phyloP scores from a whole-genome alignment of 2,329 filamentous ascomycete species.

The Aureobasidium sp. region DNA sequence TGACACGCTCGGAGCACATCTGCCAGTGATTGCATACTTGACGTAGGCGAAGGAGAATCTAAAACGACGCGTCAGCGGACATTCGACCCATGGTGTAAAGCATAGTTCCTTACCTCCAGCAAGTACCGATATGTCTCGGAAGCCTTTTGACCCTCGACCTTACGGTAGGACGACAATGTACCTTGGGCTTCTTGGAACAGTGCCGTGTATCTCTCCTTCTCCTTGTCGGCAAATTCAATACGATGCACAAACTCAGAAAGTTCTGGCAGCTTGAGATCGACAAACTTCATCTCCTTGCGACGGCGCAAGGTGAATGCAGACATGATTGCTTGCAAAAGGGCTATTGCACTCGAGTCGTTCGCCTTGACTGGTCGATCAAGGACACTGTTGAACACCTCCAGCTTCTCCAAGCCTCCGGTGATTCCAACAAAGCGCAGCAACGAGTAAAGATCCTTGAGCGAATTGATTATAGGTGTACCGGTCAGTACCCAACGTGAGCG shows the following conservation, averaged over 20 bases:
- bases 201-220: slow-evolving; percentile 69
- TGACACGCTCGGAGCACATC: slow-evolving; percentile 68
- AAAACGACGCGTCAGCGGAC: neutral
- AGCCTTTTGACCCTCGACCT: slow-evolving; percentile 25
- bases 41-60: slow-evolving; percentile 67
- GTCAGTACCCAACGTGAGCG: slow-evolving; percentile 72
- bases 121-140: slow-evolving; percentile 62
- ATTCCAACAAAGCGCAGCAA: slow-evolving; percentile 70
- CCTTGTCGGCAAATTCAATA: slow-evolving; percentile 65
- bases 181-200: slow-evolving; percentile 70
- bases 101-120: slow-evolving; percentile 47
- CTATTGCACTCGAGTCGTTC: slow-evolving; percentile 47
- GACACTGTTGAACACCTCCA: slow-evolving; percentile 65
- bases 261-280: slow-evolving; percentile 70
- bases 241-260: slow-evolving; percentile 73
- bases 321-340: slow-evolving; percentile 69
- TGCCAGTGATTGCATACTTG: slow-evolving; percentile 89
- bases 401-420: slow-evolving; percentile 65
- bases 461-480: slow-evolving; percentile 49
- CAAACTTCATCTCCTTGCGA: slow-evolving; percentile 81
- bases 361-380: slow-evolving; percentile 61
- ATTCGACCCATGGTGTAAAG: neutral
- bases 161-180: slow-evolving; percentile 55
- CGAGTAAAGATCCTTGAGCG: slow-evolving; percentile 72
- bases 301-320: slow-evolving; percentile 71